phyloP scores from a whole-genome alignment of 805 yeast genomes.

The Ogataea populi-albae region DNA sequence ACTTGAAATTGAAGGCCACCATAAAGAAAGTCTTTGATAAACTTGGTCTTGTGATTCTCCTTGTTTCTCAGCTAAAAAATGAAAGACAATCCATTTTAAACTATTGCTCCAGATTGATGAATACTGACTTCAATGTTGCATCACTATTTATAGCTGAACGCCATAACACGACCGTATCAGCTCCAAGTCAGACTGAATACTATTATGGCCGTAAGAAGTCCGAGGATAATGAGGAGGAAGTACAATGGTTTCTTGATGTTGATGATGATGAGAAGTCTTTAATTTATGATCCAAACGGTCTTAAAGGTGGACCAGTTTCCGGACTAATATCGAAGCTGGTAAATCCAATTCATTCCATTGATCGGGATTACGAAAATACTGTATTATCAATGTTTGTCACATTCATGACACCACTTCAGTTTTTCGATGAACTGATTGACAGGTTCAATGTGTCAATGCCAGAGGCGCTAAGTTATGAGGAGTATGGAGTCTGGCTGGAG shows the following conservation, averaged over 20 bases:
- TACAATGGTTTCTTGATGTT: conserved; percentile 71
- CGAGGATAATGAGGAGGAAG: conserved; percentile 37
- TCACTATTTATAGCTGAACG: conserved; percentile 47
- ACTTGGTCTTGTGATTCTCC: conserved; percentile 33
- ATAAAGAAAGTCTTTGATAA: conserved; percentile 37
- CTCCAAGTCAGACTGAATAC: conserved; percentile 26
- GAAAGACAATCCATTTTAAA: conserved; percentile 69
- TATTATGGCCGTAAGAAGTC: conserved; percentile 37
- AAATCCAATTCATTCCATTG: conserved; percentile 61
- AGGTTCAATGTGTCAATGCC: conserved; percentile 78
- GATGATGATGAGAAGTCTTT: conserved; percentile 50
- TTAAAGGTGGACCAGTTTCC: conserved; percentile 79
- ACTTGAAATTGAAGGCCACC: conserved; percentile 34
- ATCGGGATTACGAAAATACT: conserved; percentile 59
- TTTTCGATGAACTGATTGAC: conserved; percentile 56
- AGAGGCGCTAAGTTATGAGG: conserved; percentile 81
- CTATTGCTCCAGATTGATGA: conserved; percentile 76
- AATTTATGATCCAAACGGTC: conserved; percentile 65
- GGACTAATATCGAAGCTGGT: conserved; percentile 81
- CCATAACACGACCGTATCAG: conserved; percentile 34
- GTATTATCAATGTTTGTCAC: conserved; percentile 75
- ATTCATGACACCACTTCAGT: conserved; percentile 63
- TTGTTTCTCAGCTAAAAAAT: conserved; percentile 59
- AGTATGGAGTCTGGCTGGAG: conserved; percentile 72
- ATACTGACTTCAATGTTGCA: conserved; percentile 63